These are phyloP conservation scores for Taphrina pruni DNA, from an alignment of 1,139 yeast species.

Conservation along the genomic window DNA sequence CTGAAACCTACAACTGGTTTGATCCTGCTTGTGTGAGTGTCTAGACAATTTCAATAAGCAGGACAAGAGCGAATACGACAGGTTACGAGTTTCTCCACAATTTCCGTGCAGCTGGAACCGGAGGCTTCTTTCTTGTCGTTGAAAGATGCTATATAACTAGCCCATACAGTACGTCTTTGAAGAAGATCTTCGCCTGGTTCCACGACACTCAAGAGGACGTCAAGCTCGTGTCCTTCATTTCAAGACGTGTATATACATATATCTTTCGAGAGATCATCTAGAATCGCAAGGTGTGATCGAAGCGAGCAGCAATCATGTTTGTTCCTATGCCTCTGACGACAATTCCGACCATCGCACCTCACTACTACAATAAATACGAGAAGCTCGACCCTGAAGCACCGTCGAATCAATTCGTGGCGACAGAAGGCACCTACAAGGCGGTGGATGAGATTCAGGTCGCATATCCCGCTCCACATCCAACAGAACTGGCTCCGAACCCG, in stretches of 20 bases:
- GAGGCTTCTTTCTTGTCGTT: neutral
- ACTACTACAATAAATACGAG: constrained; percentile 35
- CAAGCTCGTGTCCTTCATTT: no score
- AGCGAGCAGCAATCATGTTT: constrained; percentile 20
- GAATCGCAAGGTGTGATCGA: neutral
- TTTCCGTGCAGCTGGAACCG: constrained; percentile 1
- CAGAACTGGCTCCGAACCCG: constrained; percentile 35
- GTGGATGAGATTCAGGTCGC: constrained; percentile 24
- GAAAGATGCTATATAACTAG: neutral
- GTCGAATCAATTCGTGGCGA: constrained; percentile 28
- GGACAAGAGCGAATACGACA: neutral
- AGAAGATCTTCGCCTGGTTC: no score
- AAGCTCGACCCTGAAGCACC: constrained; percentile 24
- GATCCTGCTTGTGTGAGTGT: no score
- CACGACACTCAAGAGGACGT: no score
- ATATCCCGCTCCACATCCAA: constrained; percentile 35
- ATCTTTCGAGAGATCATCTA: no score
- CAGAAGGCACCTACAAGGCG: constrained; percentile 37
- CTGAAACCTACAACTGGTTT: no score
- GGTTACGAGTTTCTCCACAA: constrained; percentile 2
- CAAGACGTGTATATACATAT: no score
- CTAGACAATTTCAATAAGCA: no score
- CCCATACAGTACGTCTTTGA: no score
- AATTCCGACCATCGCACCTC: constrained; percentile 13
- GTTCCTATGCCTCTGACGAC: constrained; percentile 37